A percentile compares a stretch with the other conserved stretches of the same genome.
Evolutionary conservation across 2,329 filamentous ascomycete genomes (phyloP).

Genomic region (Uncinocarpus reesii): DNA sequence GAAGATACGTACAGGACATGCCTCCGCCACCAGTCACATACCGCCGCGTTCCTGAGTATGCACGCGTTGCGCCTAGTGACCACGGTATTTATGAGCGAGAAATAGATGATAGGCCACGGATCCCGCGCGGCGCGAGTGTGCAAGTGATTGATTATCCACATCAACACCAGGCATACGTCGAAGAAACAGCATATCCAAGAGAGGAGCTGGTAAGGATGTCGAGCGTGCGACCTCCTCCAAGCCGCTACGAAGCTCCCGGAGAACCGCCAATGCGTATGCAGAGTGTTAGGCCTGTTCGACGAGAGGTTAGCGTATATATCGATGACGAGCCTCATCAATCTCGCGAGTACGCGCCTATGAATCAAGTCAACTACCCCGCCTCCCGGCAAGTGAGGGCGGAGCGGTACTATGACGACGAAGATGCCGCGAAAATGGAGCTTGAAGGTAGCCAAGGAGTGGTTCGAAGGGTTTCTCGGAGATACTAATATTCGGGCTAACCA

Average conservation of each 20-base stretch:
- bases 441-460: constrained; percentile 26
- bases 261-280: constrained; percentile 34
- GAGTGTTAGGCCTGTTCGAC: constrained; percentile 35
- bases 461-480: constrained; percentile 28
- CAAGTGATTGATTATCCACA: constrained; percentile 34
- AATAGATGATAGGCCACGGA: constrained; percentile 27
- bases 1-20: constrained; percentile 38
- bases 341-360: constrained; percentile 42
- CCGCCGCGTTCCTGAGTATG: constrained; percentile 32
- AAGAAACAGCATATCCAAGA: constrained; percentile 50
- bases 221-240: constrained; percentile 48
- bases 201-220: constrained; percentile 48
- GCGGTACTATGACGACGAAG: constrained; percentile 31
- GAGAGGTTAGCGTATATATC: constrained; percentile 36
- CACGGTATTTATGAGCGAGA: constrained; percentile 27
- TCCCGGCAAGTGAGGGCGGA: constrained; percentile 29
- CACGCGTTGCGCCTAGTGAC: constrained; percentile 25
- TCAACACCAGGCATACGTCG: constrained; percentile 40
- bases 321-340: constrained; percentile 32
- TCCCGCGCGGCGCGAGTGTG: constrained; percentile 32
- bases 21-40: constrained; percentile 34
- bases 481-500: constrained; percentile 19
- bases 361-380: constrained; percentile 33
- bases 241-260: constrained; percentile 36
- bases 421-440: constrained; percentile 25